Evolutionary conservation across 805 yeast species (phyloP).

Genomic region (Candida coquimbonensis): DNA sequence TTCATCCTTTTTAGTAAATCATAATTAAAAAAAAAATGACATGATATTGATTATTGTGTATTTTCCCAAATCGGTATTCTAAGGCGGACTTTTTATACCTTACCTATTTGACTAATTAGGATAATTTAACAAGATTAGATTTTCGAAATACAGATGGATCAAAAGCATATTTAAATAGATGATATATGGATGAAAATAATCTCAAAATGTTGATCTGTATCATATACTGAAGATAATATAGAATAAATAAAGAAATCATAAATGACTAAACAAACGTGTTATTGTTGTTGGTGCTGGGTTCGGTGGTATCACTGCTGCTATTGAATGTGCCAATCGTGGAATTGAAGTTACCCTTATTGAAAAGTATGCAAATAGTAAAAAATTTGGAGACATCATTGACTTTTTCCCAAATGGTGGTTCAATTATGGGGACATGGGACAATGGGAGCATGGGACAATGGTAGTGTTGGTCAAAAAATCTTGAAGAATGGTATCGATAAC

Average conservation of each 20-base stretch:
- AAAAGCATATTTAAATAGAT: too few species aligned
- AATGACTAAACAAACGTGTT: background rate
- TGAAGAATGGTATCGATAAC: background rate
- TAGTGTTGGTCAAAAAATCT: background rate
- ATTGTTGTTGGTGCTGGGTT: background rate
- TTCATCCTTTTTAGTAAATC: too few species aligned
- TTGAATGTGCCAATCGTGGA: background rate
- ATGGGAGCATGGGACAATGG: background rate
- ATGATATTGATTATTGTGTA: too few species aligned
- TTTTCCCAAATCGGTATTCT: too few species aligned
- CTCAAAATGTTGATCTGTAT: too few species aligned
- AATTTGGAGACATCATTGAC: background rate
- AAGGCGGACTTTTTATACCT: too few species aligned
- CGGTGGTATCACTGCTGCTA: background rate
- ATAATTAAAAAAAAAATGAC: too few species aligned
- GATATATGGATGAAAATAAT: too few species aligned
- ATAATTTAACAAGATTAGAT: too few species aligned
- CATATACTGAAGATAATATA: too few species aligned
- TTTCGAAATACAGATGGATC: too few species aligned
- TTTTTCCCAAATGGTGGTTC: background rate
- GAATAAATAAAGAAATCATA: background rate
- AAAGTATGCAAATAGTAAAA: background rate
- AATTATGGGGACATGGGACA: background rate
- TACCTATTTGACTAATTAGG: too few species aligned
- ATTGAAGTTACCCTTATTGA: background rate